phyloP scores from a whole-genome alignment of 192 early-diverging fungal species.

The Coemansia sp. region DNA sequence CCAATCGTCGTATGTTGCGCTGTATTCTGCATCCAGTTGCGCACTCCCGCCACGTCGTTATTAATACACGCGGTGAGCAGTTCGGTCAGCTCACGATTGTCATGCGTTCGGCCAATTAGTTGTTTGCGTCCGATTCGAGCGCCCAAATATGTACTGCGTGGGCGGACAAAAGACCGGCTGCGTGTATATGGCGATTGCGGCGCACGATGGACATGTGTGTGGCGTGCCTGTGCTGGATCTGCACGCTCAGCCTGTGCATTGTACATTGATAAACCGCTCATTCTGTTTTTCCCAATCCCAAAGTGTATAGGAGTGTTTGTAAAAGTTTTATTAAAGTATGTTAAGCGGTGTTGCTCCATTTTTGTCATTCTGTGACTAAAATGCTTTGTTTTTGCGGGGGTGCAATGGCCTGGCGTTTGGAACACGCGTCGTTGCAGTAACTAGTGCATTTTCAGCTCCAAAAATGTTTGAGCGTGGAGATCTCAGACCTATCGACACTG shows the following conservation, averaged over 20 bases:
- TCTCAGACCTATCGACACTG: too few species aligned
- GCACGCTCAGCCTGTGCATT: constrained; percentile 13
- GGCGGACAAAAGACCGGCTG: background rate
- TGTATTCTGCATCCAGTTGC: constrained; percentile 7
- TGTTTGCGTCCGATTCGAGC: background rate
- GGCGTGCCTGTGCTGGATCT: background rate
- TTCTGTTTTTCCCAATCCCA: background rate
- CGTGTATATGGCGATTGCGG: background rate
- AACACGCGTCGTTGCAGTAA: background rate
- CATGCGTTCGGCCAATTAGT: background rate
- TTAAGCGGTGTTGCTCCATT: too few species aligned
- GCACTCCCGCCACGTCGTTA: constrained; percentile 18
- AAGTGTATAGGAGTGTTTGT: background rate
- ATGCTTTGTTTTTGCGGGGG: background rate
- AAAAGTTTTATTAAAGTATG: too few species aligned
- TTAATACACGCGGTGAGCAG: constrained; percentile 15
- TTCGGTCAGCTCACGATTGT: background rate
- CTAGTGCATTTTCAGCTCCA: background rate
- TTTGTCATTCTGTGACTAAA: background rate
- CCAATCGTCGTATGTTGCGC: background rate
- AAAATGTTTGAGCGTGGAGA: too few species aligned
- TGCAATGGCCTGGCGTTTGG: too few species aligned
- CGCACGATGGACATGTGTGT: background rate
- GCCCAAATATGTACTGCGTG: background rate
- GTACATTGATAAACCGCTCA: background rate